Evolutionary conservation across 108 stramenopile genomes (phyloP).

Genomic region (Cyclotella atomus): DNA sequence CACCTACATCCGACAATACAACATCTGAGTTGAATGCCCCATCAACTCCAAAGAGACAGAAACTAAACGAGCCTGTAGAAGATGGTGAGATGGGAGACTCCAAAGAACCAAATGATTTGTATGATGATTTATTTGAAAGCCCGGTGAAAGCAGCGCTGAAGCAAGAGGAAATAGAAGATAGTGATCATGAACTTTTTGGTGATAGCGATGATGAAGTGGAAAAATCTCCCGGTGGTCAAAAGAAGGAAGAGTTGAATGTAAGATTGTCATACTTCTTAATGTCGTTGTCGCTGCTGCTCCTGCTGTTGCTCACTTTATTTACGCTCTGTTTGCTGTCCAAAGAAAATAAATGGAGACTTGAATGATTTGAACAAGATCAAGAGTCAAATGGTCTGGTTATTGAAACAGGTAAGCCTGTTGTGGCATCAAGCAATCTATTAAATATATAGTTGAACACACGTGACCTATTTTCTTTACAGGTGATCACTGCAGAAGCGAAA

Average conservation of each 20-base stretch:
- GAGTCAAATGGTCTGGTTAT: constrained; percentile 50
- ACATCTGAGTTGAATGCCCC: not conserved
- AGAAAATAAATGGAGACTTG: constrained; percentile 38
- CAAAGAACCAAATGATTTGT: not conserved
- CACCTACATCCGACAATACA: not conserved
- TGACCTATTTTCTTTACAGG: not conserved
- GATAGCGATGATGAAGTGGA: constrained; percentile 19
- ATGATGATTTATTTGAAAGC: constrained; percentile 4
- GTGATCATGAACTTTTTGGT: constrained; percentile 16
- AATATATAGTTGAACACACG: not conserved
- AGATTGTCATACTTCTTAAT: not conserved
- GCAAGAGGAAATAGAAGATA: not conserved
- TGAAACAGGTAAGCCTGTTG: constrained; percentile 37
- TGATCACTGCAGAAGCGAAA: constrained; percentile 38
- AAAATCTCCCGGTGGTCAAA: constrained; percentile 11
- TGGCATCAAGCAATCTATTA: not conserved
- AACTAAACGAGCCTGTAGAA: not conserved
- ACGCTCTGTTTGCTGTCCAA: not conserved
- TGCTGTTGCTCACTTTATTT: not conserved
- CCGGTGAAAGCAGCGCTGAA: not conserved
- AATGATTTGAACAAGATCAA: constrained; percentile 43
- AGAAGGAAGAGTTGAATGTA: constrained; percentile 45
- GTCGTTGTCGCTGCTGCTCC: not conserved
- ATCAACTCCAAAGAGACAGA: constrained; percentile 8
- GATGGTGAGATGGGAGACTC: not conserved